Conservation (phyloP, 805 yeast genomes). For the Ogataea corticis region DNA sequence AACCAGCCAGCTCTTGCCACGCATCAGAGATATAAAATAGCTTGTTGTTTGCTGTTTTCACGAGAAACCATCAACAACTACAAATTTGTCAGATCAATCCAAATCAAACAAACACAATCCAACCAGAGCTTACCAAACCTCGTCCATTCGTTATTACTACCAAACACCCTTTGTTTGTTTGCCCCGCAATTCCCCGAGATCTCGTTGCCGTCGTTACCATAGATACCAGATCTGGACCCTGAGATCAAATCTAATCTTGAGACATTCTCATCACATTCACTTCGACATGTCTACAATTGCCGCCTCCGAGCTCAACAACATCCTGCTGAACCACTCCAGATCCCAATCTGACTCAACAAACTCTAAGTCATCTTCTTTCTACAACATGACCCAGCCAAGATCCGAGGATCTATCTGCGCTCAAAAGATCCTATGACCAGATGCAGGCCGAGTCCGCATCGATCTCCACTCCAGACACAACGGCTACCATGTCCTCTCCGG, state of each 20-base stretch:
- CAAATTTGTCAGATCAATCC: not conserved
- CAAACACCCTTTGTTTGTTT: slow-evolving; percentile 2
- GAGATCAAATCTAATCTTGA: not conserved
- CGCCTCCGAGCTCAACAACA: slow-evolving; percentile 13
- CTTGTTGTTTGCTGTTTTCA: not conserved
- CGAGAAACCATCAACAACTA: not conserved
- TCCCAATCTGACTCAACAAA: slow-evolving; percentile 36
- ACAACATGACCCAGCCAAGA: slow-evolving; percentile 28
- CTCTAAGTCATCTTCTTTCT: slow-evolving; percentile 24
- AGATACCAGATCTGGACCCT: slow-evolving; percentile 10
- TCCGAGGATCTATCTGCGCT: slow-evolving; percentile 20
- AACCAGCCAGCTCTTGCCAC: slow-evolving; percentile 12
- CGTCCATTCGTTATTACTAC: slow-evolving; percentile 5
- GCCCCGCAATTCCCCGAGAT: not conserved
- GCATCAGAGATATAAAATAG: not conserved
- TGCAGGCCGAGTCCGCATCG: slow-evolving; percentile 10
- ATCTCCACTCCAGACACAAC: slow-evolving; percentile 11
- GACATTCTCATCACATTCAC: not conserved
- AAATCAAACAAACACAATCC: not conserved
- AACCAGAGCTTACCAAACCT: not conserved
- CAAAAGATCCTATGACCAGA: slow-evolving; percentile 20
- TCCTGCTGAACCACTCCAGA: slow-evolving; percentile 27
- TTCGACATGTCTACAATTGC: slow-evolving; percentile 22
- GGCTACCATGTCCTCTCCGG: slow-evolving; percentile 10
- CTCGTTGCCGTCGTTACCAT: slow-evolving; percentile 4